A percentile compares a stretch with the other conserved stretches of the same genome.
Evolutionary conservation across 164 flowering plant genomes (phyloP).

Genomic region (Liriodendron chinense): DNA sequence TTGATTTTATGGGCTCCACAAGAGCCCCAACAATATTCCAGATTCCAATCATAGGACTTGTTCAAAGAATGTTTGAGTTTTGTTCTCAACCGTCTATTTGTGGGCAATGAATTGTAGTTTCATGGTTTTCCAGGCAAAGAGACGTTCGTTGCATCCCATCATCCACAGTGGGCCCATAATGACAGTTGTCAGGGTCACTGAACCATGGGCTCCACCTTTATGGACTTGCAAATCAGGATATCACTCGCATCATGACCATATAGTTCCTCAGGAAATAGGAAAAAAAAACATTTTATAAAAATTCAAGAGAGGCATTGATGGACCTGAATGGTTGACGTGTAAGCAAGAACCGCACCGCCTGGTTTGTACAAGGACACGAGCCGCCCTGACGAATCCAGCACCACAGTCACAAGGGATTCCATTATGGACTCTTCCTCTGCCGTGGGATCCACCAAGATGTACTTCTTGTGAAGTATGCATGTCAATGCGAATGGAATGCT

Average conservation of each 20-base stretch:
- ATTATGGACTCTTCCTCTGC: constrained; percentile 61
- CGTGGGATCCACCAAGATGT: constrained; percentile 83
- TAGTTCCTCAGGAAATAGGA: too few species aligned
- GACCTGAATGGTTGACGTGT: constrained; percentile 68
- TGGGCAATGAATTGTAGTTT: too few species aligned
- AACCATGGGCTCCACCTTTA: too few species aligned
- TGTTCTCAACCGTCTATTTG: too few species aligned
- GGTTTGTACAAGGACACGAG: constrained; percentile 90
- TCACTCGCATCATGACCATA: neutral
- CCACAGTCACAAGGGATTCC: constrained; percentile 66
- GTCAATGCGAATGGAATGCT: constrained; percentile 77
- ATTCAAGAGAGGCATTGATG: constrained; percentile 7
- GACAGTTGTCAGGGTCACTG: too few species aligned
- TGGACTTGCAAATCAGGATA: neutral
- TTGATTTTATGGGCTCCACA: too few species aligned
- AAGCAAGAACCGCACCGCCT: constrained; percentile 82
- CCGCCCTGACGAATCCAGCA: constrained; percentile 56
- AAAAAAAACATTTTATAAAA: neutral
- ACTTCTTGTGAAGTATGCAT: constrained; percentile 78
- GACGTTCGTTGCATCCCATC: too few species aligned
- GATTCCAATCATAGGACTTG: too few species aligned
- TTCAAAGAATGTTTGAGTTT: too few species aligned
- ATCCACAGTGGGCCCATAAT: too few species aligned
- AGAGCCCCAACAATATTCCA: too few species aligned
- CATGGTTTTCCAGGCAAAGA: too few species aligned